phyloP scores from a whole-genome alignment of 345 rosid species.

The Hirschfeldia incana region DNA sequence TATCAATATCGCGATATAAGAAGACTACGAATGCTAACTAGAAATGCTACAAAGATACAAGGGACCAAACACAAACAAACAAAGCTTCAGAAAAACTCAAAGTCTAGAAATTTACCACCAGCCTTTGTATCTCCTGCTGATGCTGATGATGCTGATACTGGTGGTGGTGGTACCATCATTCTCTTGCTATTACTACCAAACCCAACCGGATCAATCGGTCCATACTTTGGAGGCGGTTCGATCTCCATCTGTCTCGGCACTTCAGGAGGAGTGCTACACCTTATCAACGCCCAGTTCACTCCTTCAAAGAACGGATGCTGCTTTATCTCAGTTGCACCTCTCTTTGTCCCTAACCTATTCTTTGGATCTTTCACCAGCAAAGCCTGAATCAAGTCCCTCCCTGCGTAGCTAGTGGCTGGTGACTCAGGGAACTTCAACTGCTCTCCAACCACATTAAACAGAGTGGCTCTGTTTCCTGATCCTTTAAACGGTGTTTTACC shows the following conservation, averaged over 20 bases:
- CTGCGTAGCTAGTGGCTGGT: slow-evolving; percentile 80
- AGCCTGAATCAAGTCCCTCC: slow-evolving; percentile 83
- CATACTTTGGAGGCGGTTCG: slow-evolving; percentile 65
- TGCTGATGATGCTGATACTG: neutral
- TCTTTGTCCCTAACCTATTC: slow-evolving; percentile 84
- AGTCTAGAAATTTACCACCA: slow-evolving; percentile 92
- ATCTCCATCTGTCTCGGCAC: slow-evolving; percentile 79
- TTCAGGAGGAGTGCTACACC: slow-evolving; percentile 98
- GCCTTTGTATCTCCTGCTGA: slow-evolving; percentile 54
- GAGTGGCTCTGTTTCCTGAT: slow-evolving; percentile 88
- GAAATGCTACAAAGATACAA: no score
- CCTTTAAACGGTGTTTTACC: slow-evolving; percentile 97
- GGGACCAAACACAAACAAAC: slow-evolving; percentile 29
- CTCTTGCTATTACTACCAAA: slow-evolving; percentile 73
- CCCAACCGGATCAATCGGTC: slow-evolving; percentile 64
- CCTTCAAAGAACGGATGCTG: slow-evolving; percentile 97
- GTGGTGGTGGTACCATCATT: slow-evolving; percentile 44
- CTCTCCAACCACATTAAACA: slow-evolving; percentile 92
- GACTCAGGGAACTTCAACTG: slow-evolving; percentile 88
- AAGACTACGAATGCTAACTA: slow-evolving; percentile 26
- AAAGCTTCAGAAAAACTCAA: slow-evolving; percentile 77
- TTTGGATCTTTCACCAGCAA: slow-evolving; percentile 93
- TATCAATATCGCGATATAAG: neutral
- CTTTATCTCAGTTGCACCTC: slow-evolving; percentile 98
- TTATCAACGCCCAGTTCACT: slow-evolving; percentile 94